A percentile compares a stretch with the other conserved stretches of the same genome.
Conservation (phyloP, 805 yeast species). For the Barnettozyma salicaria region DNA sequence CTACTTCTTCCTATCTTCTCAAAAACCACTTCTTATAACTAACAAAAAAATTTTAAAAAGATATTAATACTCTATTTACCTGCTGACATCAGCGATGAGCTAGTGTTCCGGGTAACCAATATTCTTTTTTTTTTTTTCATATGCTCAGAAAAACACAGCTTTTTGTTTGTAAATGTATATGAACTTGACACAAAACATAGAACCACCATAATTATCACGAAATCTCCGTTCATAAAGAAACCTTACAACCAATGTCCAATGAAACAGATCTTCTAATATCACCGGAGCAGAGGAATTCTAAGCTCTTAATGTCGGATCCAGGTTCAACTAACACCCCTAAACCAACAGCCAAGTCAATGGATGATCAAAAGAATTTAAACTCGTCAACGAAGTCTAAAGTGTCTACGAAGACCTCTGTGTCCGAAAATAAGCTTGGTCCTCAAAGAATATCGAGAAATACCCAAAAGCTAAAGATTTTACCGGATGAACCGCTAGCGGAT, state of each 20-base stretch:
- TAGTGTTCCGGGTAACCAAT: constrained; percentile 2
- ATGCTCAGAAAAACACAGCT: no score
- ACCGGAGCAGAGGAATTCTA: no score
- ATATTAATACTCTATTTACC: not conserved
- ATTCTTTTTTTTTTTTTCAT: not conserved
- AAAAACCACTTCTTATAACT: not conserved
- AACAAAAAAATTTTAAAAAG: constrained; percentile 2
- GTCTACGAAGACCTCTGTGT: constrained; percentile 5
- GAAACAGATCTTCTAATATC: constrained; percentile 1
- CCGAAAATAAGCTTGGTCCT: constrained; percentile 48
- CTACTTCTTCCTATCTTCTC: not conserved
- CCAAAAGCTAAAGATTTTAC: constrained; percentile 65
- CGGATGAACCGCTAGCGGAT: constrained; percentile 44
- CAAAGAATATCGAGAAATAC: constrained; percentile 72
- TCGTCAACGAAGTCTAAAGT: not conserved
- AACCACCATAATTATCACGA: not conserved
- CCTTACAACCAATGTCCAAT: not conserved
- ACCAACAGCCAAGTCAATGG: not conserved
- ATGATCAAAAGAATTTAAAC: not conserved
- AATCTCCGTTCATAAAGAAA: not conserved
- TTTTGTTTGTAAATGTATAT: no score
- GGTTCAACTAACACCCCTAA: not conserved
- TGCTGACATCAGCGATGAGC: constrained; percentile 7
- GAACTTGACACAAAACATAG: no score
- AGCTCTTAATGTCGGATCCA: no score